Evolutionary conservation across 2,329 filamentous ascomycete species (phyloP).

Genomic region (Pseudogymnoascus sp.): DNA sequence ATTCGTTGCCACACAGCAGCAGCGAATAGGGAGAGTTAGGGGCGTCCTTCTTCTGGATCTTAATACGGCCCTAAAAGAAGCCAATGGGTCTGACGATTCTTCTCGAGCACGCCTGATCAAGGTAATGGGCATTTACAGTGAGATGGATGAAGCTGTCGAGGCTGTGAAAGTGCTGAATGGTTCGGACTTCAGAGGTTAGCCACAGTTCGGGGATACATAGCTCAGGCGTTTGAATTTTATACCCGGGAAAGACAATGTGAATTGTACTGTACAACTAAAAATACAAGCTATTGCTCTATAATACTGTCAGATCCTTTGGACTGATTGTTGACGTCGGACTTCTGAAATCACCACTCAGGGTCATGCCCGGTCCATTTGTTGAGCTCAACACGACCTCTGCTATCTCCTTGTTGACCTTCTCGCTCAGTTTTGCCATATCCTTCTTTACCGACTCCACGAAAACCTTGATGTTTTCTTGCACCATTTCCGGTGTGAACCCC

Average conservation of each 20-base stretch:
- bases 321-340: constrained; percentile 49
- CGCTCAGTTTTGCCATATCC: constrained; percentile 58
- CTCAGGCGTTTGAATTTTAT: constrained; percentile 35
- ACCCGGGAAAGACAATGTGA: constrained; percentile 32
- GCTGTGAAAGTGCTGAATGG: constrained; percentile 42
- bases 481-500: constrained; percentile 75
- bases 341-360: constrained; percentile 70
- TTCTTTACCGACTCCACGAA: constrained; percentile 70
- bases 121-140: constrained; percentile 50
- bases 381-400: constrained; percentile 74
- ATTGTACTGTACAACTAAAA: constrained; percentile 22
- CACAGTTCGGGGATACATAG: constrained; percentile 32
- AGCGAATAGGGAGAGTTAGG: constrained; percentile 46
- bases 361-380: constrained; percentile 78
- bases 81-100: constrained; percentile 33
- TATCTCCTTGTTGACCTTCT: constrained; percentile 61
- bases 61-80: constrained; percentile 51
- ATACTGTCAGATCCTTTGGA: constrained; percentile 42
- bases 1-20: constrained; percentile 49
- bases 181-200: constrained; percentile 15
- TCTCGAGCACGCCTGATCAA: constrained; percentile 40
- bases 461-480: constrained; percentile 73
- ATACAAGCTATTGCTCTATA: constrained; percentile 41
- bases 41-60: constrained; percentile 58
- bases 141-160: constrained; percentile 51